These are phyloP conservation scores for Neckera pumila DNA, from an alignment of 225 moss, liverwort and hornwort species.

Conservation along the genomic window DNA sequence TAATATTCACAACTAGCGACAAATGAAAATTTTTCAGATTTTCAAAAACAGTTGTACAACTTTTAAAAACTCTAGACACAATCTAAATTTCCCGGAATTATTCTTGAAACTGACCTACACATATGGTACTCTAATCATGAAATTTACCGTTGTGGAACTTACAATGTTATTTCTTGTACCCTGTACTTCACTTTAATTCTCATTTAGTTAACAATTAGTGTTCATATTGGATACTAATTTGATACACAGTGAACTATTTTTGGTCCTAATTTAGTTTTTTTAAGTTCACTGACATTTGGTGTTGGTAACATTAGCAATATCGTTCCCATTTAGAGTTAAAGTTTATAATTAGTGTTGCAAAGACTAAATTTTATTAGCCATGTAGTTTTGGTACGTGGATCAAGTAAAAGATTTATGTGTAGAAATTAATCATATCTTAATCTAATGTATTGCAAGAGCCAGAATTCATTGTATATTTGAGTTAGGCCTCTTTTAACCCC, in stretches of 20 bases:
- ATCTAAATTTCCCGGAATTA: too few species aligned
- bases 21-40: too few species aligned
- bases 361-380: not conserved
- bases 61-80: too few species aligned
- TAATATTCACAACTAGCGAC: too few species aligned
- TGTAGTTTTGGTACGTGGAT: not conserved
- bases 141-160: too few species aligned
- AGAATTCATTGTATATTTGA: not conserved
- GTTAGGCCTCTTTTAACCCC: rapidly evolving
- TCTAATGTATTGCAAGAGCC: not conserved
- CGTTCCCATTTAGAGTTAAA: not conserved
- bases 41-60: too few species aligned
- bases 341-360: not conserved
- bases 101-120: too few species aligned
- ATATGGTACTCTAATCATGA: not conserved
- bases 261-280: not conserved
- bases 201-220: not conserved
- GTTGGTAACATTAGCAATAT: not conserved
- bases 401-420: not conserved
- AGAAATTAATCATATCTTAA: not conserved
- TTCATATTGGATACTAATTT: not conserved
- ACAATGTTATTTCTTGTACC: not conserved
- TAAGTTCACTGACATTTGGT: not conserved
- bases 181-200: not conserved
- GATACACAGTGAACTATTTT: not conserved